phyloP scores from a whole-genome alignment of 345 rosid genomes.

The Capsella bursapastoris region DNA sequence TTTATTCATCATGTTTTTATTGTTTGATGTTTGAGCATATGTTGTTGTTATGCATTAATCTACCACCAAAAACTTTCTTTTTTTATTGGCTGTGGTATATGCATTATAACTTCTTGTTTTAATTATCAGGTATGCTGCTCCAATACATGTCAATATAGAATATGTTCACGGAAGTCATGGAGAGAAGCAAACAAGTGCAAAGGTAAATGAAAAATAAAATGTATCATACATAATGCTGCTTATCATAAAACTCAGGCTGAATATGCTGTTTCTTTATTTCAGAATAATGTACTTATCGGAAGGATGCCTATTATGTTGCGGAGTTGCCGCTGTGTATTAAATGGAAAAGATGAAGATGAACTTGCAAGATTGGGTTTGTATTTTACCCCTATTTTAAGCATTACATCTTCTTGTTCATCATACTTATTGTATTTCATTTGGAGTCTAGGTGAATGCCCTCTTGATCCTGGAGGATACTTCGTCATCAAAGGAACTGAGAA shows the following conservation, averaged over 20 bases:
- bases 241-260: slow-evolving; percentile 21
- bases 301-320: slow-evolving; percentile 94
- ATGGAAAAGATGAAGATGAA: slow-evolving; percentile 89
- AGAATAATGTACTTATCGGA: slow-evolving; percentile 73
- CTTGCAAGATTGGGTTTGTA: slow-evolving; percentile 84
- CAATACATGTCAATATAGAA: slow-evolving; percentile 75
- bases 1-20: slow-evolving; percentile 10
- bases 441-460: slow-evolving; percentile 90
- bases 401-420: not conserved
- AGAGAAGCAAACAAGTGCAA: slow-evolving; percentile 45
- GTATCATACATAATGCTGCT: slow-evolving; percentile 9
- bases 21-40: slow-evolving; percentile 11
- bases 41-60: slow-evolving; percentile 4
- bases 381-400: slow-evolving; percentile 29
- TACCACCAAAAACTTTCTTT: not conserved
- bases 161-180: slow-evolving; percentile 62
- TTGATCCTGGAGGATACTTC: slow-evolving; percentile 97
- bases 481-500: slow-evolving; percentile 88
- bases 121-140: slow-evolving; percentile 77
- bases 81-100: slow-evolving; percentile 13
- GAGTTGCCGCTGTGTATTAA: slow-evolving; percentile 73
- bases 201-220: slow-evolving; percentile 53
- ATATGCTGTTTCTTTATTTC: slow-evolving; percentile 40
- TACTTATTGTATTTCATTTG: slow-evolving; percentile 30
- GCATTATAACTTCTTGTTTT: slow-evolving; percentile 17